These are phyloP conservation scores for Houttuynia cordata DNA, from an alignment of 164 flowering plant genomes.

Conservation along the genomic window DNA sequence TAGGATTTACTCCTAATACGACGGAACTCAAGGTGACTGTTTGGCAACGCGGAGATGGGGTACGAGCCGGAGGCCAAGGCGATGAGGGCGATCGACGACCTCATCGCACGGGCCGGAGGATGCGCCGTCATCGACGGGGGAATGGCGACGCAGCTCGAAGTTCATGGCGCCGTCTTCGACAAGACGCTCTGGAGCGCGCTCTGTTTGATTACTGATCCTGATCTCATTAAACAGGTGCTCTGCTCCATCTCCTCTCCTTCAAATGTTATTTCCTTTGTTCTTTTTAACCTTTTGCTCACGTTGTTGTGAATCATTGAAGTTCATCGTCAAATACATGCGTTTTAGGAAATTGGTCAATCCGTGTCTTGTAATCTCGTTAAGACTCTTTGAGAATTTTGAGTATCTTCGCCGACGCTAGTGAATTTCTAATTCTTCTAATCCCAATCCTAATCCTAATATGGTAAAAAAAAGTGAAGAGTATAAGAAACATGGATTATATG, in stretches of 20 bases:
- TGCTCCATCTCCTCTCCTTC: neutral
- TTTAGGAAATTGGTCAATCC: too few species aligned
- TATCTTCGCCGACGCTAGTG: too few species aligned
- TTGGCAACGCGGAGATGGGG: constrained; percentile 8
- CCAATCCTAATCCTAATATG: too few species aligned
- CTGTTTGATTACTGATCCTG: constrained; percentile 56
- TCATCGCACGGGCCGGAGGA: constrained; percentile 65
- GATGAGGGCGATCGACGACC: constrained; percentile 31
- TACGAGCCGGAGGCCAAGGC: constrained; percentile 2
- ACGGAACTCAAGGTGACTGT: too few species aligned
- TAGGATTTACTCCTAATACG: too few species aligned
- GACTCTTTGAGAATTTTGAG: too few species aligned
- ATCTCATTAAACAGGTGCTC: constrained; percentile 55
- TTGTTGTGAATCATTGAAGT: too few species aligned
- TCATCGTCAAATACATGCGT: too few species aligned
- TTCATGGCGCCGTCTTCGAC: constrained; percentile 62
- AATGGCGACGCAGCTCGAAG: constrained; percentile 78
- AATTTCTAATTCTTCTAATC: too few species aligned
- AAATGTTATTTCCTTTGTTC: too few species aligned
- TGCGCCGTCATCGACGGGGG: constrained; percentile 92
- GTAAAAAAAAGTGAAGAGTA: too few species aligned
- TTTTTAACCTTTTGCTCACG: too few species aligned
- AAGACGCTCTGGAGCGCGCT: constrained; percentile 91
- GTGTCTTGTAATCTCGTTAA: neutral
- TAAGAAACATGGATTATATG: neutral